Base-by-base conservation (phyloP, 202 grass and related monocot genomes). In the Zizania palustris region DNA sequence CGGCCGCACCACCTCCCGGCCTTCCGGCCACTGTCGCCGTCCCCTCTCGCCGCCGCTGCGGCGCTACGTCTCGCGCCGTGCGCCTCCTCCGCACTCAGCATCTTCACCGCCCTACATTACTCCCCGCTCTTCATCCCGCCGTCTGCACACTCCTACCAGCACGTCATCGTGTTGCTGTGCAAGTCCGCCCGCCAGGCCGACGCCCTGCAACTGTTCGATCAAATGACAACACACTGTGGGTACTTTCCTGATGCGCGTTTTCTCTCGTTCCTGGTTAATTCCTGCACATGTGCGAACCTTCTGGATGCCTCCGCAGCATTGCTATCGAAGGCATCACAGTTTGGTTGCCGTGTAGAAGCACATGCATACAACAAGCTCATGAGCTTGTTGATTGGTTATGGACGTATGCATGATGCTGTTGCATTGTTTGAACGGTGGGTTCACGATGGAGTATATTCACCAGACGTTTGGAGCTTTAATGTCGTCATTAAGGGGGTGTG, bases 391-490 rank as follows among this genome's bases (percentile, higher is more conserved):
- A 37, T 95, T 5, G 80, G 53, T 13, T 41, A 3, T 40, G 90
- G 83, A 28, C 80, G 75, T 39, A 56, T 43, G 4, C 69, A 77
- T 3, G 87, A 92, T 45, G 91, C 83, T 9, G 76, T 90, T 38
- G 34, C 48, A 0, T 80, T 95, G 65, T 90, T 98, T 67, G 85
- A 84, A 55, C 63, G 75, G 18, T 87, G 87, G 58, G 37, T 98
- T 57, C 50, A 76, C 60, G 83, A 55, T 9, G 65, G 72, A 39
- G 21, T 76, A 45, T 90, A 87, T 75, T 66, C 54, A 39, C 83
- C 87, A 0, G 91, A 98, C 33, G 59, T 72, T 1, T 95, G 89
- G 85, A 92, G 91, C 69, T 98, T 98, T 80, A 98, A 98, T 84
- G 80, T 87, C 66, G 54, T 82, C 68, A 79, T 98, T 28, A 94